These are phyloP conservation scores for Zygoascus sp. DNA, from an alignment of 1,139 yeast species.

Conservation along the genomic window DNA sequence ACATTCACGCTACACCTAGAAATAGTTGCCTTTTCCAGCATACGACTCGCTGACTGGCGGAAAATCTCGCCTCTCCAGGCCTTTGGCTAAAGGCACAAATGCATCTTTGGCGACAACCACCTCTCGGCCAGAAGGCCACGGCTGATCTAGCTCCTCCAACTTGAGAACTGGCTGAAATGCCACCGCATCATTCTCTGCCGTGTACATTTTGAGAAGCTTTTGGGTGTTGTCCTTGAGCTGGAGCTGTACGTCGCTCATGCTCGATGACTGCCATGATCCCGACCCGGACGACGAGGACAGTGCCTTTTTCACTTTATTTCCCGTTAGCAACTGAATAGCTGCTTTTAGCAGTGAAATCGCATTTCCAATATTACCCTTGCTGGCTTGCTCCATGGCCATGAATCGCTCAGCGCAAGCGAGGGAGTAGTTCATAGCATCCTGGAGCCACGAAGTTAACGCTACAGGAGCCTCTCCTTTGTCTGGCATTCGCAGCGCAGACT, in stretches of 20 bases:
- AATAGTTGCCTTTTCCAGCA: constrained; percentile 11
- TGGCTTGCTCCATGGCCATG: constrained; percentile 32
- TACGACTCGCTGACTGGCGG: neutral
- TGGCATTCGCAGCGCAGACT: constrained; percentile 28
- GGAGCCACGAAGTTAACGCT: constrained; percentile 28
- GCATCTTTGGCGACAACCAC: constrained; percentile 27
- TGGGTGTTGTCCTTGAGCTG: constrained; percentile 14
- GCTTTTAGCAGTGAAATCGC: constrained; percentile 30
- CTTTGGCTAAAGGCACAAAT: constrained; percentile 27
- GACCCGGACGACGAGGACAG: constrained; percentile 4
- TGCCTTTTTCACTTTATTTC: constrained; percentile 6
- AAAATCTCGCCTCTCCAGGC: neutral
- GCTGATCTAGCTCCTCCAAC: constrained; percentile 24
- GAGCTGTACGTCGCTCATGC: constrained; percentile 2
- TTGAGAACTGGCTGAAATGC: constrained; percentile 35
- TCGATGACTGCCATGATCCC: neutral
- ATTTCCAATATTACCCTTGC: constrained; percentile 29
- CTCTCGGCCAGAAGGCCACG: constrained; percentile 37
- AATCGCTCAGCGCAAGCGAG: constrained; percentile 31
- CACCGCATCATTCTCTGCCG: constrained; percentile 32
- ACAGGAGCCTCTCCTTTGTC: constrained; percentile 17
- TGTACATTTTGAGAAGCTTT: constrained; percentile 22
- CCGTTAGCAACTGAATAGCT: constrained; percentile 19
- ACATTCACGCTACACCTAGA: constrained; percentile 3
- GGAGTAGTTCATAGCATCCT: constrained; percentile 27